These are phyloP conservation scores for Zymoseptoria pseudotritici DNA, from an alignment of 2,329 filamentous ascomycete genomes.

Conservation along the genomic window DNA sequence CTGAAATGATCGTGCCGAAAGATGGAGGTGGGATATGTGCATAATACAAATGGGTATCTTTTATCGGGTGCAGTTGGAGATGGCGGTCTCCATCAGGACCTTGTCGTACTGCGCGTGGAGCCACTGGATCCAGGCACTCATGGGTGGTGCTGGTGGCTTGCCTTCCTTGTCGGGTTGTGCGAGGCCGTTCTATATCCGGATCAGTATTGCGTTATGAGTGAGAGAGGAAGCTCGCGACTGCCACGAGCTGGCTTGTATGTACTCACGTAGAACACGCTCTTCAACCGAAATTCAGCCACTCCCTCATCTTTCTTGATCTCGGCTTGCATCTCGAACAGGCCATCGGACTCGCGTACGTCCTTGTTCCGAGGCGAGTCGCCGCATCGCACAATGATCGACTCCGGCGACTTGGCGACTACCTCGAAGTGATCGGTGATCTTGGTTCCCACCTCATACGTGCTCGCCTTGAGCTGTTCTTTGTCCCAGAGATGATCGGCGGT, in stretches of 20 bases:
- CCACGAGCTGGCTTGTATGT: neutral
- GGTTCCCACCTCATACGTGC: constrained; percentile 55
- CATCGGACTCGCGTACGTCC: constrained; percentile 53
- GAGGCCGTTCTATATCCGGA: constrained; percentile 9
- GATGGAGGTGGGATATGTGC: neutral
- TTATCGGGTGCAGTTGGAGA: constrained; percentile 32
- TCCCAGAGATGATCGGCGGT: constrained; percentile 58
- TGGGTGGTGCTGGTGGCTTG: constrained; percentile 36
- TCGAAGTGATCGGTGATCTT: constrained; percentile 65
- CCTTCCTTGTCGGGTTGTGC: constrained; percentile 27
- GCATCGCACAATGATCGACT: constrained; percentile 55
- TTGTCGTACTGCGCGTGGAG: constrained; percentile 51
- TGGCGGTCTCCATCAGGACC: constrained; percentile 48
- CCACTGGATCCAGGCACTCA: constrained; percentile 43
- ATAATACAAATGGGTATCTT: neutral
- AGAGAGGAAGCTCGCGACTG: neutral
- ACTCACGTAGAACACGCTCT: constrained; percentile 52
- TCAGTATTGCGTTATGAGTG: neutral
- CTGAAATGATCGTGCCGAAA: constrained; percentile 8
- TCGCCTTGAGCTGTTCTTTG: constrained; percentile 46
- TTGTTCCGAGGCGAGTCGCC: constrained; percentile 57
- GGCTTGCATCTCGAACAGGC: constrained; percentile 59
- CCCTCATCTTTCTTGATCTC: constrained; percentile 51
- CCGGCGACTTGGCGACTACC: constrained; percentile 56
- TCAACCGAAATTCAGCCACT: constrained; percentile 57